A percentile compares a stretch with the other conserved stretches of the same genome.
Evolutionary conservation across 345 rosid species (phyloP).

Genomic region (Corchorus capsularis): DNA sequence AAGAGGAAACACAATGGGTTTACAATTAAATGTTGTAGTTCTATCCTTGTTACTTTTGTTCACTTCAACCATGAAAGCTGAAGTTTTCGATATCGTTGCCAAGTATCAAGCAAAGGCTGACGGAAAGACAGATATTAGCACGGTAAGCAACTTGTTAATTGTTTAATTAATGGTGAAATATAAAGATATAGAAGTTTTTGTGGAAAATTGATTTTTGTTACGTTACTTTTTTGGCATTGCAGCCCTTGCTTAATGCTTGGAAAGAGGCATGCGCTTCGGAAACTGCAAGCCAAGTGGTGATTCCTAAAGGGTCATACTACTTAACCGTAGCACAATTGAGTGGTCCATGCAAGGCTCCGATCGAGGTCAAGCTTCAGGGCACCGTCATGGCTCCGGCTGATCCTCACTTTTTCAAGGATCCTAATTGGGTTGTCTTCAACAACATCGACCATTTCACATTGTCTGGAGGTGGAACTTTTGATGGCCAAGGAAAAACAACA

Average conservation of each 20-base stretch:
- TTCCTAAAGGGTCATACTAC: conserved; percentile 33
- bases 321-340: conserved; percentile 28
- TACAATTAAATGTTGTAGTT: background rate
- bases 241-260: conserved; percentile 8
- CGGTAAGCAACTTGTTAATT: conserved; percentile 14
- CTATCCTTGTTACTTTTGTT: background rate
- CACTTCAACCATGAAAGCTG: background rate
- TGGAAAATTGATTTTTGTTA: background rate
- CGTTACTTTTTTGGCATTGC: background rate
- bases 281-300: conserved; percentile 33
- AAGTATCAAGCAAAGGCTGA: conserved; percentile 32
- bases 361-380: conserved; percentile 40
- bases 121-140: conserved; percentile 6
- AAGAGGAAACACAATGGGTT: background rate
- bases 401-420: conserved; percentile 26
- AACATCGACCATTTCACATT: conserved; percentile 33
- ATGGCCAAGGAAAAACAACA: conserved; percentile 52
- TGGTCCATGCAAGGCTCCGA: conserved; percentile 56
- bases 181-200: background rate
- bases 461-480: conserved; percentile 59
- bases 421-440: conserved; percentile 47
- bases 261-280: conserved; percentile 50
- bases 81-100: conserved; percentile 21
- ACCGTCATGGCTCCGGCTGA: conserved; percentile 47
- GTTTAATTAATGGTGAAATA: background rate